Percentiles rank a stretch among this genome's conserved stretches.
Evolutionary conservation across 768 basidiomycete species (phyloP).

Genomic region (Cystobasidium onofrii): DNA sequence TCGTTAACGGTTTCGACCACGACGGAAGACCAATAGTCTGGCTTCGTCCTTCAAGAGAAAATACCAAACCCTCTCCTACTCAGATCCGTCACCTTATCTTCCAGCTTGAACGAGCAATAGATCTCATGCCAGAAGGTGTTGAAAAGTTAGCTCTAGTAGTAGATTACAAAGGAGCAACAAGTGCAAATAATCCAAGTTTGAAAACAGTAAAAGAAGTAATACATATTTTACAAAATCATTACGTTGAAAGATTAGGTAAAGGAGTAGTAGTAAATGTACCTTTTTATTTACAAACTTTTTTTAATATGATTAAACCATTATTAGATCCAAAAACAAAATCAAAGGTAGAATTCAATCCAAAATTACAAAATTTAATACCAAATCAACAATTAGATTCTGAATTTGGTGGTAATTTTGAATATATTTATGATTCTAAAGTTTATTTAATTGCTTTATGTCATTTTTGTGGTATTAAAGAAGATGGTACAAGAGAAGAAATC

Average conservation of each 20-base stretch:
- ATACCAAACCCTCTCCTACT: constrained; percentile 65
- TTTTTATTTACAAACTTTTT: constrained; percentile 46
- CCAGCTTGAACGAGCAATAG: constrained; percentile 73
- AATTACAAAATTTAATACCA: constrained; percentile 67
- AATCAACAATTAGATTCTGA: constrained; percentile 67
- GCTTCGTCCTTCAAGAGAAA: constrained; percentile 79
- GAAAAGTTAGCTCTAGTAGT: constrained; percentile 75
- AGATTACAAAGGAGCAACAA: constrained; percentile 73
- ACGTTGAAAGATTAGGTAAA: constrained; percentile 76
- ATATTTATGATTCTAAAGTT: constrained; percentile 55
- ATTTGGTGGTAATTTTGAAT: constrained; percentile 63
- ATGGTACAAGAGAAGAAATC: constrained; percentile 15
- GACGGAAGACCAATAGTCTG: constrained; percentile 82
- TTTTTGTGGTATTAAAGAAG: constrained; percentile 30
- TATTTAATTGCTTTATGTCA: constrained; percentile 33
- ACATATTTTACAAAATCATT: constrained; percentile 75
- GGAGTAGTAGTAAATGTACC: constrained; percentile 65
- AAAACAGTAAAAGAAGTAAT: constrained; percentile 69
- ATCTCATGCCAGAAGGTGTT: constrained; percentile 75
- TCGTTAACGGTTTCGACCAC: constrained; percentile 60
- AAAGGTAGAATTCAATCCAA: constrained; percentile 88
- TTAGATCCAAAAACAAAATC: constrained; percentile 79
- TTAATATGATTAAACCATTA: constrained; percentile 65
- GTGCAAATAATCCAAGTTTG: constrained; percentile 75
- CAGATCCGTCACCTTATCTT: constrained; percentile 77